phyloP scores from a whole-genome alignment of 2,329 filamentous ascomycete genomes.

The Calonectria multiphialidica region DNA sequence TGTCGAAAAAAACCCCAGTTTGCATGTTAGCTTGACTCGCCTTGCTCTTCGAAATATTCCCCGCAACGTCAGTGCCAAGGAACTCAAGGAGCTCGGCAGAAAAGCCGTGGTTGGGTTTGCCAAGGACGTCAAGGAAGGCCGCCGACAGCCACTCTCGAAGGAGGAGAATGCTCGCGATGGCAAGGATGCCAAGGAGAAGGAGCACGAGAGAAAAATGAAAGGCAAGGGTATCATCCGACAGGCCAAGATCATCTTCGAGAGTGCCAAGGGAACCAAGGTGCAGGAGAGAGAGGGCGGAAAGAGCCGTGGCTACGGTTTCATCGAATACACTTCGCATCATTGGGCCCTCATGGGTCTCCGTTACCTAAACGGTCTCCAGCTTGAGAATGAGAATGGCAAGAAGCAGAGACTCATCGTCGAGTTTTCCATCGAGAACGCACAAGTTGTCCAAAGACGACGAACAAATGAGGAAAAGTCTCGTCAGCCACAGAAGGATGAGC shows the following conservation, averaged over 20 bases:
- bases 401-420: conserved; percentile 94
- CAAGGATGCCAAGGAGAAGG: conserved; percentile 83
- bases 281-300: conserved; percentile 81
- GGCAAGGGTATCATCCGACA: conserved; percentile 91
- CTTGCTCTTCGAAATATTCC: conserved; percentile 94
- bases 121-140: conserved; percentile 84
- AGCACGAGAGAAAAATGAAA: conserved; percentile 82
- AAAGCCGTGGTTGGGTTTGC: conserved; percentile 96
- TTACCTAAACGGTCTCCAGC: conserved; percentile 86
- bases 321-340: conserved; percentile 94
- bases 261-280: conserved; percentile 86
- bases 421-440: conserved; percentile 97
- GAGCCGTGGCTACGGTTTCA: conserved; percentile 95
- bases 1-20: conserved; percentile 89
- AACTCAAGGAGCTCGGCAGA: conserved; percentile 89
- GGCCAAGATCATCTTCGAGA: conserved; percentile 95
- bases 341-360: conserved; percentile 95
- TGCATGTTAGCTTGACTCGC: conserved; percentile 90
- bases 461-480: conserved; percentile 51
- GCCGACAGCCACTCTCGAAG: conserved; percentile 83
- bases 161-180: conserved; percentile 88
- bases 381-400: conserved; percentile 75
- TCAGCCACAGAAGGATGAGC: conserved; percentile 37
- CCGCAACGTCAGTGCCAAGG: conserved; percentile 84
- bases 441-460: conserved; percentile 84